phyloP scores from a whole-genome alignment of 129 eudicot species.

The Helianthus annuus region DNA sequence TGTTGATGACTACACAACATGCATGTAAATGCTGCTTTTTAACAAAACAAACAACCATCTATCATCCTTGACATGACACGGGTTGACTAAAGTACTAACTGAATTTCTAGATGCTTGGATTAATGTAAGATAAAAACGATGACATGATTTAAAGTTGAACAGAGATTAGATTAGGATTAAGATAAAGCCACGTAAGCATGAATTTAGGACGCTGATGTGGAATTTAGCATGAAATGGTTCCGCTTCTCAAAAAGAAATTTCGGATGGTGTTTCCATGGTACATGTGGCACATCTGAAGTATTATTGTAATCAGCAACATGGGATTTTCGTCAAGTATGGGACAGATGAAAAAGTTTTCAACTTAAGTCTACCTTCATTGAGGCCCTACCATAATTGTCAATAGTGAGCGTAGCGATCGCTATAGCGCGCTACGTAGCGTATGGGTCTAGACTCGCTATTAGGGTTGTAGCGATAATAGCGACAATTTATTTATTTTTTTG shows the following conservation, averaged over 20 bases:
- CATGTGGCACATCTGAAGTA: slow-evolving; percentile 1
- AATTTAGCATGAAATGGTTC: not conserved
- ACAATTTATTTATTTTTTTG: too few species aligned
- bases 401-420: too few species aligned
- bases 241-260: not conserved
- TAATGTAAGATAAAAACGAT: not conserved
- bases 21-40: not conserved
- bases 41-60: not conserved
- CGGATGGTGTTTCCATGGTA: not conserved
- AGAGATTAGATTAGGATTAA: not conserved
- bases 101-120: not conserved
- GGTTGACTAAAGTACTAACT: not conserved
- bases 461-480: too few species aligned
- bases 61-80: not conserved
- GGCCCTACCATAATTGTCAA: too few species aligned
- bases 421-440: too few species aligned
- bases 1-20: not conserved
- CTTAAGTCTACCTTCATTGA: too few species aligned
- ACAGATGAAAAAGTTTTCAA: not conserved
- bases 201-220: not conserved
- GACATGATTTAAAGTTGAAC: not conserved
- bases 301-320: not conserved
- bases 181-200: slow-evolving; percentile 2
- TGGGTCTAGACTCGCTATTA: too few species aligned
- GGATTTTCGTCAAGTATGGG: not conserved